Evolutionary conservation across 1,139 yeast genomes (phyloP).

Genomic region (Yamadazyma dendronema): DNA sequence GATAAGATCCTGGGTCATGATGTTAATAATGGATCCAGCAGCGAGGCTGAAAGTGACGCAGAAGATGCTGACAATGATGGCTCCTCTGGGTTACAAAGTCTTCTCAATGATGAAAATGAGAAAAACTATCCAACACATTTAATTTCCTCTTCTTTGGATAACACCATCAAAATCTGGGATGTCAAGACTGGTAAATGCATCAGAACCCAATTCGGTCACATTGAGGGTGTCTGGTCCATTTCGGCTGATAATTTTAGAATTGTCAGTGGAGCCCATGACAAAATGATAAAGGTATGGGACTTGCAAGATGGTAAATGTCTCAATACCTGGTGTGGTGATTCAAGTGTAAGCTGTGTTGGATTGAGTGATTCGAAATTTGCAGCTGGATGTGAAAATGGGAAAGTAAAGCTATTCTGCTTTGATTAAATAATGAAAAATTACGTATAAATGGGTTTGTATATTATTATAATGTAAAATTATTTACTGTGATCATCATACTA

Average conservation of each 20-base stretch:
- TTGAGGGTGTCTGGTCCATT: conserved; percentile 96
- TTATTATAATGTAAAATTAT: not conserved
- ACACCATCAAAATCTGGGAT: conserved; percentile 93
- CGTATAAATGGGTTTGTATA: not conserved
- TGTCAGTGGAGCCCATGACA: conserved; percentile 91
- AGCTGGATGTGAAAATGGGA: conserved; percentile 86
- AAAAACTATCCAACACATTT: conserved; percentile 67
- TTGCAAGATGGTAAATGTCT: conserved; percentile 89
- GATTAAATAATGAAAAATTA: conserved; percentile 31
- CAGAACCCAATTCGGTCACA: conserved; percentile 93
- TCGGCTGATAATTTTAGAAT: conserved; percentile 94
- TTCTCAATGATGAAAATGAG: conserved; percentile 13
- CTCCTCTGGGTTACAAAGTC: conserved; percentile 8
- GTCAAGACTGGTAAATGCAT: conserved; percentile 82
- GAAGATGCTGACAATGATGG: conserved; percentile 5
- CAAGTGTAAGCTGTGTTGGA: conserved; percentile 84
- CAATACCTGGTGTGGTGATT: conserved; percentile 79
- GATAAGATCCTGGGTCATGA: conserved; percentile 46
- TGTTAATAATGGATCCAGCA: conserved; percentile 10
- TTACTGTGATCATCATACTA: no score
- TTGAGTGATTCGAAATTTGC: conserved; percentile 87
- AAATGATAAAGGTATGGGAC: conserved; percentile 92
- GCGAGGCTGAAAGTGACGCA: conserved; percentile 27
- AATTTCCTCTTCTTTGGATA: conserved; percentile 84
- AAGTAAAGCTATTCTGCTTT: conserved; percentile 78